phyloP scores from a whole-genome alignment of 768 basidiomycete species.

The Boletus vinaceobasis region DNA sequence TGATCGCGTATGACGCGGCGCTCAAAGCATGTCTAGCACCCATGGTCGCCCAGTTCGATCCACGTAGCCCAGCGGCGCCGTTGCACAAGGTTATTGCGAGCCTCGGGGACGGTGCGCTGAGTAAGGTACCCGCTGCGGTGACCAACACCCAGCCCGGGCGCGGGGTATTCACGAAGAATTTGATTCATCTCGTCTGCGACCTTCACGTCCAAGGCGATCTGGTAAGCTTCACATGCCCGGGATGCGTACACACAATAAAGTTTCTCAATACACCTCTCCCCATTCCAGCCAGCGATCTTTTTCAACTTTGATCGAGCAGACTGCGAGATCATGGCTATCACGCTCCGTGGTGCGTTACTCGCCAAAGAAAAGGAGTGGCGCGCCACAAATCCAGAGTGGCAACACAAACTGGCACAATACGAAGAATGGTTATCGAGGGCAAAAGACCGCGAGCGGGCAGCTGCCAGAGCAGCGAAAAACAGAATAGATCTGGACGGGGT shows the following conservation, averaged over 20 bases:
- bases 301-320: conserved; percentile 62
- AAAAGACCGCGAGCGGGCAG: conserved; percentile 47
- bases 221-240: conserved; percentile 34
- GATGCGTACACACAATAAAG: too few relatives aligned
- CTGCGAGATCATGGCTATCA: conserved; percentile 52
- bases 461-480: conserved; percentile 38
- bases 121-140: conserved; percentile 13
- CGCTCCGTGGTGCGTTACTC: conserved; percentile 36
- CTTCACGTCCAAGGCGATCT: conserved; percentile 52
- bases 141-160: conserved; percentile 35
- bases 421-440: conserved; percentile 45
- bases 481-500: conserved; percentile 32
- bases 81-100: conserved; percentile 38
- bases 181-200: conserved; percentile 55
- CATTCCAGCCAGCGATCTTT: conserved; percentile 56
- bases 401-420: conserved; percentile 48
- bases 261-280: neutral
- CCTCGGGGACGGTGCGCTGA: conserved; percentile 40
- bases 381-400: conserved; percentile 43
- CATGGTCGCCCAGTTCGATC: conserved; percentile 38
- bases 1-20: conserved; percentile 53
- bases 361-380: conserved; percentile 52
- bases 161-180: conserved; percentile 36
- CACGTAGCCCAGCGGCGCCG: conserved; percentile 30
- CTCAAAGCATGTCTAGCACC: conserved; percentile 44